Evolutionary conservation across 345 rosid species (phyloP).

Genomic region (Pistacia atlantica): DNA sequence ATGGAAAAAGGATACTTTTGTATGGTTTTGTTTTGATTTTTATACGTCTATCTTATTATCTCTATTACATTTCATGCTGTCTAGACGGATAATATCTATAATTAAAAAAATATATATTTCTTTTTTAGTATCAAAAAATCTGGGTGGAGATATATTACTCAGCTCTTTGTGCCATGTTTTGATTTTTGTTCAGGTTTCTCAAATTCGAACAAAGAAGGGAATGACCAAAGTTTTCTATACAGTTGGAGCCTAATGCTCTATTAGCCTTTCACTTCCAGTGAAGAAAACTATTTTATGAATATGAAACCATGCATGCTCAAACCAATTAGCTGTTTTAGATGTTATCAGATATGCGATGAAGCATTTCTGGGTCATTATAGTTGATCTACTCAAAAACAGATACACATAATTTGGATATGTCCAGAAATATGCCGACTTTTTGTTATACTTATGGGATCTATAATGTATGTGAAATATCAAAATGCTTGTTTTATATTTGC

Average conservation of each 20-base stretch:
- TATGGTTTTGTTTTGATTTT: background rate
- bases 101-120: background rate
- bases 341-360: background rate
- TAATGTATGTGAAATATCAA: background rate
- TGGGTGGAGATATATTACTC: background rate
- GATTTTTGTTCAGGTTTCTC: constrained; percentile 49
- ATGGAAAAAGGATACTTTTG: background rate
- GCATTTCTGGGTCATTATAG: background rate
- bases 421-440: background rate
- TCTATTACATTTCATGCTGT: background rate
- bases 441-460: background rate
- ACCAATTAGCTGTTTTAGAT: background rate
- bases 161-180: constrained; percentile 10
- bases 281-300: background rate
- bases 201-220: constrained; percentile 74
- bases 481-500: background rate
- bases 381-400: background rate
- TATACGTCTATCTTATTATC: background rate
- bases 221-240: constrained; percentile 67
- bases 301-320: background rate
- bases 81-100: background rate
- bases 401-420: background rate
- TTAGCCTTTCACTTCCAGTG: background rate
- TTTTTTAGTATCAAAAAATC: background rate
- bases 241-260: constrained; percentile 31